These are phyloP conservation scores for Panellus pusillus DNA, from an alignment of 768 basidiomycete genomes.

Conservation along the genomic window DNA sequence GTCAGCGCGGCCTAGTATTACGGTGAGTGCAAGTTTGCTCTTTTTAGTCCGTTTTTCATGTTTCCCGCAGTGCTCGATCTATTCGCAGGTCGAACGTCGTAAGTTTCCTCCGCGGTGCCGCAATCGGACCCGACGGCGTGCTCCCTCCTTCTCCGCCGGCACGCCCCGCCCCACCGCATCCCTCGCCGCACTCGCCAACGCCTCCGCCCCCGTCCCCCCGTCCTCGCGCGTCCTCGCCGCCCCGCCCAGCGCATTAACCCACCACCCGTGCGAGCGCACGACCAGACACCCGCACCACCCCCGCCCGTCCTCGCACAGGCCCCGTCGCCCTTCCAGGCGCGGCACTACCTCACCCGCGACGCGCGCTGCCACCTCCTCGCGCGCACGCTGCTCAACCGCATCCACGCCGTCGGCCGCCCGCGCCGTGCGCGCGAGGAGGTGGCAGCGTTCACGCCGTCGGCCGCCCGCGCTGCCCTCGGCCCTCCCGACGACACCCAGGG, in stretches of 20 bases:
- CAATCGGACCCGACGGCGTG: slow-evolving; percentile 1
- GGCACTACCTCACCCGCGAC: slow-evolving; percentile 22
- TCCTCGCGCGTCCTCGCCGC: not conserved
- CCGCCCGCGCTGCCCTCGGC: not conserved
- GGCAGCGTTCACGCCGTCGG: slow-evolving; percentile 22
- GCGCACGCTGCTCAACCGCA: slow-evolving; percentile 19
- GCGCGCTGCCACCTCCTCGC: slow-evolving; percentile 21
- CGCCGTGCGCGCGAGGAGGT: too few relatives aligned
- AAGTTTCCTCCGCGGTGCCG: too few relatives aligned
- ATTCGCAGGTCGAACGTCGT: slow-evolving; percentile 9
- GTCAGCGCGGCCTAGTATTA: too few relatives aligned
- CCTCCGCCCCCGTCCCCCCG: not conserved
- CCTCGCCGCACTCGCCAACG: not conserved
- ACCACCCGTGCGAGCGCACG: too few relatives aligned
- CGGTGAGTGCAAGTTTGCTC: too few relatives aligned
- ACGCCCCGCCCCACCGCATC: not conserved
- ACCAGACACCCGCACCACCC: not conserved
- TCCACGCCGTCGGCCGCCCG: slow-evolving; percentile 22
- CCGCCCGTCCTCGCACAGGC: slow-evolving; percentile 1
- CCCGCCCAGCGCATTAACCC: not conserved
- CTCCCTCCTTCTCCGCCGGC: slow-evolving; percentile 20
- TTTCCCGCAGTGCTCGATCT: not conserved
- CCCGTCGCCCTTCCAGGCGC: slow-evolving; percentile 18
- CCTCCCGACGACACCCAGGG: not conserved
- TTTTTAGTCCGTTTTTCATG: slow-evolving; percentile 1